These are phyloP conservation scores for Aureoboletus auriporus DNA, from an alignment of 768 basidiomycete genomes.

Conservation along the genomic window DNA sequence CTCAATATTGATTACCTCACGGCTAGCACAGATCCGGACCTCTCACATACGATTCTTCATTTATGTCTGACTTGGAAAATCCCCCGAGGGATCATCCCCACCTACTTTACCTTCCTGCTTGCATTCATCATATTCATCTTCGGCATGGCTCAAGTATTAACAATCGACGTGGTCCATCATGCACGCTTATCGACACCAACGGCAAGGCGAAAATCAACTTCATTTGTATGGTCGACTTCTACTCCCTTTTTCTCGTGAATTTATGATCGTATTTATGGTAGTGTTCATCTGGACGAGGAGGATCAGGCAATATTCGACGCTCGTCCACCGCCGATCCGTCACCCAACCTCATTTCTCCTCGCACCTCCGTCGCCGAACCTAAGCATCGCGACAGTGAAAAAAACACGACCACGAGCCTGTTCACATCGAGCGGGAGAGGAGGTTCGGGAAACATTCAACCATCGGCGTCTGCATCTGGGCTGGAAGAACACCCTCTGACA, in stretches of 20 bases:
- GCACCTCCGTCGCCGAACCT: background rate
- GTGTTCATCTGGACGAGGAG: constrained; percentile 22
- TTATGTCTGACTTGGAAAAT: constrained; percentile 9
- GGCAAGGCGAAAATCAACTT: constrained; percentile 2
- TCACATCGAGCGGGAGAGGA: constrained; percentile 22
- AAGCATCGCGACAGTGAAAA: background rate
- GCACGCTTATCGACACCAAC: background rate
- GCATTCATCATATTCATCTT: background rate
- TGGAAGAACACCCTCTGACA: constrained; percentile 15
- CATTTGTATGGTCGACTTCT: constrained; percentile 15
- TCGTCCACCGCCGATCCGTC: too few species aligned
- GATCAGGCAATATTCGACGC: constrained; percentile 20
- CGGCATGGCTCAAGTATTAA: constrained; percentile 10
- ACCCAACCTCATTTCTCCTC: background rate
- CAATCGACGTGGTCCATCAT: background rate
- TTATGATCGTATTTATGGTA: constrained; percentile 2
- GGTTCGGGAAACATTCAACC: constrained; percentile 24
- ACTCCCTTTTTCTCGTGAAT: background rate
- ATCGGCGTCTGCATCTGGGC: constrained; percentile 1
- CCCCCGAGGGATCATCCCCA: background rate
- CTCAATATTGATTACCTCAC: background rate
- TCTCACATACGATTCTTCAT: constrained; percentile 8
- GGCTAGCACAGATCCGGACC: background rate
- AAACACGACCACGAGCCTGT: background rate
- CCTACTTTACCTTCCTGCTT: background rate